Evolutionary conservation across 2,329 filamentous ascomycete species (phyloP), one percentile per base, ranked within the genome.

Genomic region (Mycosphaerella sp.): DNA sequence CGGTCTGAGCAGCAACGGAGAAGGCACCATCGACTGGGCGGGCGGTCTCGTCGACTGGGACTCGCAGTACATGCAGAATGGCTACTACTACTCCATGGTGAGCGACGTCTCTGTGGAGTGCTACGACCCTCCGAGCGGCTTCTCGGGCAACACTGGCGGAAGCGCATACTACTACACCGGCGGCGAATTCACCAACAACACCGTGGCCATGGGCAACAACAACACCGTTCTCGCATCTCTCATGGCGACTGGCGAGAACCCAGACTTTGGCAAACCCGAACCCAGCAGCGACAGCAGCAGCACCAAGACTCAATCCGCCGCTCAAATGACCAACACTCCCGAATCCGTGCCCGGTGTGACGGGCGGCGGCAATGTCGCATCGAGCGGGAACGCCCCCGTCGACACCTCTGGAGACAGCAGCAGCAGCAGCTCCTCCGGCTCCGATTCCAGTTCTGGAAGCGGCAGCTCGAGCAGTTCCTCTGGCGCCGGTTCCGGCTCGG

Each of bases 21-120:
- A 87, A 69, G 93, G 93, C 53, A 97, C 93, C 34, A 81, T 95
- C 61, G 78, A 84, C 51, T 98, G 93, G 93, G 89, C 92, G 14
- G 93, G 93, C 67, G 93, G 93, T 64, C 74, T 80, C 49, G 92
- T 98, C 60, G 80, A 95, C 77, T 98, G 93, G 92, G 76, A 87
- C 69, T 82, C 81, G 60, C 75, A 78, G 17, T 87, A 95, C 72
- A 92, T 97, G 78, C 76, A 89, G 74, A 79, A 88, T 67, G 88
- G 89, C 32, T 97, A 96, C 78, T 95, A 93, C 78, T 96, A 86
- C 69, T 87, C 90, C 51, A 82, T 81, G 42, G 82, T 96, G 65
- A 78, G 82, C 51, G 82, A 90, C 51, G 82, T 98, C 56, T 79
- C 76, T n/a, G 83, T 97, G 36, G 75, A 90, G 62, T 98, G 93